phyloP scores from a whole-genome alignment of 495 filamentous ascomycete genomes.

The Neurospora sp. region DNA sequence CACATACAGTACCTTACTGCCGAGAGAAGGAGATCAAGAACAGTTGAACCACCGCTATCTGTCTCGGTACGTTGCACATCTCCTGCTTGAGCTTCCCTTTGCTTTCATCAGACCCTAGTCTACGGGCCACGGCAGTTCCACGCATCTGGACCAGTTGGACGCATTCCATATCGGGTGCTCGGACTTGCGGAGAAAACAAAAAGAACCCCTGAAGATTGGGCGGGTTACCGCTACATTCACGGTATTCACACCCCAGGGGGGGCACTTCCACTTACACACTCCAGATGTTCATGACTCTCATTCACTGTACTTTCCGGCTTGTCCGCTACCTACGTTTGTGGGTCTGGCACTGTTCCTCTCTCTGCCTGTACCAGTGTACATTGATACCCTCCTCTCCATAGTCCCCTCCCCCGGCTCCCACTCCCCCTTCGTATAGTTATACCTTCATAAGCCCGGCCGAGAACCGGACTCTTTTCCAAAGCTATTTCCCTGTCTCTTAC shows the following conservation, averaged over 20 bases:
- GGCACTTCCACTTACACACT: background rate
- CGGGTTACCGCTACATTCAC: background rate
- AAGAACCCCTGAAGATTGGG: background rate
- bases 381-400: background rate
- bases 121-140: background rate
- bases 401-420: background rate
- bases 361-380: background rate
- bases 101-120: background rate
- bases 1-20: background rate
- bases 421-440: background rate
- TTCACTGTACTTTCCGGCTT: background rate
- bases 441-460: background rate
- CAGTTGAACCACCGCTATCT: background rate
- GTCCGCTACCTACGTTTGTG: background rate
- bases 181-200: background rate
- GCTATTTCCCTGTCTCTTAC: slow-evolving; percentile 8
- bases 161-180: background rate
- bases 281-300: background rate
- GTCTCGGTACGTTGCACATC: background rate
- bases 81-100: background rate
- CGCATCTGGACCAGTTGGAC: background rate
- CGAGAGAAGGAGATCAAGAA: background rate
- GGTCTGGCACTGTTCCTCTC: background rate
- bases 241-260: background rate
- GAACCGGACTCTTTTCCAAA: slow-evolving; percentile 1